Conservation (phyloP, 2,329 filamentous ascomycete genomes). For the Fusarium guadeloupense region DNA sequence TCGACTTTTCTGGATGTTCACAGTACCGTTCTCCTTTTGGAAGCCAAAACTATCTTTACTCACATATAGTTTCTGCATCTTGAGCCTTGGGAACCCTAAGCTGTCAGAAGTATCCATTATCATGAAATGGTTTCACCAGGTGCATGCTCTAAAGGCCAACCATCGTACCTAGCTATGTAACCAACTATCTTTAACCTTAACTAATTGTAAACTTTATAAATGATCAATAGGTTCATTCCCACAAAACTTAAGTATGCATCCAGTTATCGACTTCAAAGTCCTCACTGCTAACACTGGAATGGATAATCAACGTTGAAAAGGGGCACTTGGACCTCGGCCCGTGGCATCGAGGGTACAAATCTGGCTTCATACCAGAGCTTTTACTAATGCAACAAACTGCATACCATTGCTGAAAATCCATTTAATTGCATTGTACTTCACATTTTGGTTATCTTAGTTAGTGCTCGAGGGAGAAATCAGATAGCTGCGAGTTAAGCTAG, state of each 20-base stretch:
- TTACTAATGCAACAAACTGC: constrained; percentile 4
- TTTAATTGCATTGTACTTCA: neutral
- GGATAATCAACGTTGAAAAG: constrained; percentile 10
- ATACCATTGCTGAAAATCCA: constrained; percentile 18
- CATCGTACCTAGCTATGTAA: too few species aligned
- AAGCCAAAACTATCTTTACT: neutral
- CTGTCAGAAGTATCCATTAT: too few species aligned
- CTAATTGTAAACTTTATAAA: too few species aligned
- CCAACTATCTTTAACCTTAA: too few species aligned
- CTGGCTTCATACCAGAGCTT: constrained; percentile 33
- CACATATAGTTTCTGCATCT: too few species aligned
- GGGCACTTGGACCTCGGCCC: constrained; percentile 12
- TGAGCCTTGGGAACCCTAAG: too few species aligned
- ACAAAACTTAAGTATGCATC: too few species aligned
- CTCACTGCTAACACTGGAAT: constrained; percentile 24
- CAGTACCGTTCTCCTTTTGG: neutral
- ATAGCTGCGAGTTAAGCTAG: neutral
- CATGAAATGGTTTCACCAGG: too few species aligned
- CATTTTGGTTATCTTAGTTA: neutral
- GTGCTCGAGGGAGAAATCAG: constrained; percentile 21
- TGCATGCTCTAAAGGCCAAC: too few species aligned
- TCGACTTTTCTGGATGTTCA: neutral
- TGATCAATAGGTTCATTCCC: too few species aligned
- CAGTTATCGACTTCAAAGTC: too few species aligned
- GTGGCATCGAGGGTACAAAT: constrained; percentile 1